Evolutionary conservation across 306 rosid genomes (phyloP), one percentile per base, ranked within the genome.

Genomic region (Geum urbanum): DNA sequence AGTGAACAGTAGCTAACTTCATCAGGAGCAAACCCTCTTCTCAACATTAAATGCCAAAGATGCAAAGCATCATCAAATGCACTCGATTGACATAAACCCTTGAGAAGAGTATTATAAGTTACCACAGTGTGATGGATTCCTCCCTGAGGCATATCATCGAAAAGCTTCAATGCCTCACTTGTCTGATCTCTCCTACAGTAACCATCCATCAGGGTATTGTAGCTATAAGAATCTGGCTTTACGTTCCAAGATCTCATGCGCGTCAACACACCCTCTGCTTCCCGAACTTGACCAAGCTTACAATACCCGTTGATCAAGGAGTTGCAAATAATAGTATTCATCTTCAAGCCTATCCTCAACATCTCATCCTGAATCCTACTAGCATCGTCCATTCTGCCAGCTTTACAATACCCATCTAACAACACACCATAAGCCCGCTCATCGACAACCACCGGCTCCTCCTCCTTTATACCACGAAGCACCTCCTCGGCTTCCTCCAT

Each of bases 1-100:
- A 92, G 77, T 39, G 89, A 90, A 82, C 96, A 82, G 72, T 78
- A 92, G 78, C 91, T 81, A 64, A 92, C 82, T 82, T 88, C 91
- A 12, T 82, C 77, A 5, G 94, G 91, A 19, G 69, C 51, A 68
- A 90, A 81, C 43, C 94, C 88, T 72, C 86, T 79, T 67, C 81
- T 74, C 50, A 68, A 67, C 96, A 92, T 92, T 13, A 66, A 68
- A 18, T 62, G 67, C 96, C 97, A 90, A 63, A 90, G 85, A 40
- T 58, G 67, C 76, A 86, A 69, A 79, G 89, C 97, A 55, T 85
- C 84, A 7, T 45, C 79, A 70, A 78, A 76, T 66, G 79, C 74
- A 57, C 83, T 85, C 0, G 72, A 82, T 40, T 79, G 75, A 80
- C 70, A 78, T 71, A 86, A 76, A 51, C 92, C 89, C 81, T 88